Evolutionary conservation across 2,329 filamentous ascomycete species (phyloP), one percentile per base, ranked within the genome.

Genomic region (Cadophora sp.): DNA sequence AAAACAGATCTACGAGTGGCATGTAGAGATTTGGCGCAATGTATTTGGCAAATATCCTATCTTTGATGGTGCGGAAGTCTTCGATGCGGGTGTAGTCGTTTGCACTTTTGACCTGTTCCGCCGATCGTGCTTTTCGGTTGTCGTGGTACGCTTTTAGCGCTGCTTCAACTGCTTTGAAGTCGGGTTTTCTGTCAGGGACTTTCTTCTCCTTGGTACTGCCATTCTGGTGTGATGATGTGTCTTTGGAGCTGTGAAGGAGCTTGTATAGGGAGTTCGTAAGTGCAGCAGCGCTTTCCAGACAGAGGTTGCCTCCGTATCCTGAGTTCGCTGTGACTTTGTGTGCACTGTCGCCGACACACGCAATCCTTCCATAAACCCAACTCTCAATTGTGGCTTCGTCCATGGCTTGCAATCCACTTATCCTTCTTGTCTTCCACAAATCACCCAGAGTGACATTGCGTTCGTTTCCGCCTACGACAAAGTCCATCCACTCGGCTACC

Each of bases 271-370:
- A 60, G 50, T 78, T 79, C 14, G 76, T 72, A 7, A 80, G 66
- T 12, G 70, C 68, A 7, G 78, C 80, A 1, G 77, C 79, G 59
- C 74, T 75, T 66, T 81, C 80, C 12, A 81, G 77, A 1, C 78
- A 78, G 22, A 68, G 72, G 68, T 81, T 81, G 11, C 77, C 80
- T 1, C 80, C 79, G 68, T 78, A 76, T 6, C 79, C 80, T n/a
- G 74, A 62, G 46, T 79, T 69, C 14, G 58, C 22, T 6, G 62
- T 69, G 14, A 70, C 64, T 59, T 72, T 74, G 43, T 71, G 71
- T 12, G 71, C 68, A 2, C 66, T 67, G 53, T 74, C 73, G 22
- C 73, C 73, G 16, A 74, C 51, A 37, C 70, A 73, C 3, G 66
- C 70, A 53, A 73, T 69, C 8, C 72, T 63, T 19, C 69, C 69